Evolutionary conservation across 2,329 filamentous ascomycete genomes (phyloP).

Genomic region (Dryadomyces quercivorus): DNA sequence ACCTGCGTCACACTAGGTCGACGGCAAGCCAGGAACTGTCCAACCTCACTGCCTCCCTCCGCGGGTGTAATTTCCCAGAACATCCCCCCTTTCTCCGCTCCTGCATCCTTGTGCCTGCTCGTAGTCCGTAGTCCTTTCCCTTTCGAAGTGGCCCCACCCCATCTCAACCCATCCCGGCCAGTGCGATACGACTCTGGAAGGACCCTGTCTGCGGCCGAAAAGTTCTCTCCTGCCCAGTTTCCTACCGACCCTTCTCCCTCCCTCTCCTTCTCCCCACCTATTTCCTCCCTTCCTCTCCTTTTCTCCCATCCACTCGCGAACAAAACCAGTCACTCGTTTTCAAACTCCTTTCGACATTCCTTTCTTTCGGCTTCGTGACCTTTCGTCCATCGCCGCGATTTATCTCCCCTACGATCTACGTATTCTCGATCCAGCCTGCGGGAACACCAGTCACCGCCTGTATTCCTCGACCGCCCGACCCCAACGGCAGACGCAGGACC

Average conservation of each 20-base stretch:
- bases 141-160: not conserved
- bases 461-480: not conserved
- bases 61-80: conserved; percentile 6
- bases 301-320: conserved; percentile 1
- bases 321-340: conserved; percentile 3
- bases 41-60: not conserved
- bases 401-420: not conserved
- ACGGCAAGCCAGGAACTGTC: not conserved
- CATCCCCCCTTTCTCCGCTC: not conserved
- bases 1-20: not conserved
- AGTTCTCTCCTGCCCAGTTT: conserved; percentile 3
- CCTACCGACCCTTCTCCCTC: conserved; percentile 1
- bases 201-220: conserved; percentile 1
- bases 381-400: not conserved
- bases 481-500: not conserved
- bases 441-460: not conserved
- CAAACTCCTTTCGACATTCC: not conserved
- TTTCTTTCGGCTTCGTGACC: not conserved
- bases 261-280: not conserved
- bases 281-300: not conserved
- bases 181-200: not conserved
- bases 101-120: not conserved
- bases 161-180: not conserved
- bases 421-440: not conserved
- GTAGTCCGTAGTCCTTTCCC: not conserved